These are phyloP conservation scores for Aspergillus funiculosus DNA, from an alignment of 495 filamentous ascomycete species.

Conservation along the genomic window DNA sequence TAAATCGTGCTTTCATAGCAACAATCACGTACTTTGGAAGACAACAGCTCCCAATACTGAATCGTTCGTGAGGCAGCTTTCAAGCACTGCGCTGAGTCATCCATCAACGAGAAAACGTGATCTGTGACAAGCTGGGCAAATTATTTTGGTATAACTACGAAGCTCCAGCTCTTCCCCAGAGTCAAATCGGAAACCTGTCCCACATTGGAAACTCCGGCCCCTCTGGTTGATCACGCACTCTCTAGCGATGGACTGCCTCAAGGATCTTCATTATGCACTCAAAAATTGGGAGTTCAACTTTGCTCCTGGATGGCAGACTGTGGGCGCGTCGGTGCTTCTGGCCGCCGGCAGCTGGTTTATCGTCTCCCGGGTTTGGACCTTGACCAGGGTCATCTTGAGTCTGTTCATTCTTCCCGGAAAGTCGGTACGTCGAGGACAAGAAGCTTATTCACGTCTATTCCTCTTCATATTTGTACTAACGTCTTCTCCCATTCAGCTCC, in stretches of 20 bases:
- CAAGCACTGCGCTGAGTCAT: too few relatives aligned
- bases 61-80: too few relatives aligned
- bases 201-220: not conserved
- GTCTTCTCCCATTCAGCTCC: constrained; percentile 52
- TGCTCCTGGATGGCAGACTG: constrained; percentile 36
- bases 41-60: too few relatives aligned
- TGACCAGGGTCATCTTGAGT: constrained; percentile 60
- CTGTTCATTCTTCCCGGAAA: constrained; percentile 70
- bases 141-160: constrained; percentile 8
- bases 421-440: constrained; percentile 40
- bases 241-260: constrained; percentile 33
- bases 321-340: constrained; percentile 33
- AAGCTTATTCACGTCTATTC: not conserved
- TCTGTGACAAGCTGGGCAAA: constrained; percentile 1
- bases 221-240: not conserved
- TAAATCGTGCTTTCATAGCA: too few relatives aligned
- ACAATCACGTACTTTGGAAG: too few relatives aligned
- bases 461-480: constrained; percentile 2
- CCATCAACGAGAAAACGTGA: not conserved
- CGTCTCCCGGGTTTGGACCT: constrained; percentile 50
- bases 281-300: constrained; percentile 34
- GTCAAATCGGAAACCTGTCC: not conserved
- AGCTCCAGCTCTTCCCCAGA: constrained; percentile 3
- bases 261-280: constrained; percentile 31
- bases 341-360: constrained; percentile 57